These are phyloP conservation scores for Rauvolfia tetraphylla DNA, from an alignment of 257 asterid genomes.

Conservation along the genomic window DNA sequence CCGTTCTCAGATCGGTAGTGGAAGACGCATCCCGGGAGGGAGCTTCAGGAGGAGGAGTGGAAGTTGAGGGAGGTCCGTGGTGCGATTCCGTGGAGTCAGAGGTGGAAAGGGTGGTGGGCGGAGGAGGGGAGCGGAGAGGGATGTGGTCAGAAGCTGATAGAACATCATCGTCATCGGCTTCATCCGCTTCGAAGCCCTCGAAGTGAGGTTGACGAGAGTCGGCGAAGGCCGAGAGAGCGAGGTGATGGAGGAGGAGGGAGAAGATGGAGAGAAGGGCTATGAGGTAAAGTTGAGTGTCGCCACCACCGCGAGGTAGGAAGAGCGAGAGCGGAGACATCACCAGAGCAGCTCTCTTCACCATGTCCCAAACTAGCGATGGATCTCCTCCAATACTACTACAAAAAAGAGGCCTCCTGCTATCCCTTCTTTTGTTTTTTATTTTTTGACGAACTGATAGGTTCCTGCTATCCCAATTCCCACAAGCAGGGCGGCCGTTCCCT, in stretches of 20 bases:
- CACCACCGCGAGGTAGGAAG: conserved; percentile 45
- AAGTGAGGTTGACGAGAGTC: conserved; percentile 50
- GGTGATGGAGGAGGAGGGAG: conserved; percentile 68
- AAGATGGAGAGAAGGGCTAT: conserved; percentile 54
- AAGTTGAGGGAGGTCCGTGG: conserved; percentile 60
- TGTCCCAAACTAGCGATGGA: background rate
- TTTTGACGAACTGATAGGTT: too few species aligned
- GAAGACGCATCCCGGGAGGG: conserved; percentile 22
- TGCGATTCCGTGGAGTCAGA: conserved; percentile 49
- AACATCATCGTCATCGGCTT: conserved; percentile 49
- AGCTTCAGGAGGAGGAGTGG: conserved; percentile 9
- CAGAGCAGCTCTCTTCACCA: conserved; percentile 19
- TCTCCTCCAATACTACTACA: too few species aligned
- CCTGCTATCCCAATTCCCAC: too few species aligned
- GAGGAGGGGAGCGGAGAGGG: conserved; percentile 56
- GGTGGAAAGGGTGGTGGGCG: conserved; percentile 57
- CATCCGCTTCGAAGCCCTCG: conserved; percentile 95
- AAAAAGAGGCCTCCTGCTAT: too few species aligned
- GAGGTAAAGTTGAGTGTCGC: conserved; percentile 41
- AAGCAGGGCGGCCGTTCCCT: too few species aligned
- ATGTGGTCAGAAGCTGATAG: conserved; percentile 35
- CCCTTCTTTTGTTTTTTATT: too few species aligned
- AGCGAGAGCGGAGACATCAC: conserved; percentile 40
- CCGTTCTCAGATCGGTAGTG: conserved; percentile 49
- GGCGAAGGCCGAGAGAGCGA: conserved; percentile 44